Evolutionary conservation across 2,329 filamentous ascomycete species (phyloP), one percentile per base, ranked within the genome.

Genomic region (Aspergillus sclerotialis): DNA sequence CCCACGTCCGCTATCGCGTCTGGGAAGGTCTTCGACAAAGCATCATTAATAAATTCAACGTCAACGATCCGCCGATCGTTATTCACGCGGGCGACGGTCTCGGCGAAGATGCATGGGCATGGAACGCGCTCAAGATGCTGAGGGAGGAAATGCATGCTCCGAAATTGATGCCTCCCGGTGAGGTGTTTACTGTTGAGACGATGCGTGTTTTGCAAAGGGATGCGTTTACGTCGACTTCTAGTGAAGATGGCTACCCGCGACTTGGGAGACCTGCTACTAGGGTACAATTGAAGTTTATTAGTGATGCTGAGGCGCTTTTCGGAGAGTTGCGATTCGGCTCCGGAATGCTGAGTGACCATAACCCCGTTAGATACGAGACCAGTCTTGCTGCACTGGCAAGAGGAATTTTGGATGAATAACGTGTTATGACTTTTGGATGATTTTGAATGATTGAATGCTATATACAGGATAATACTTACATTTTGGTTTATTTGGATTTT

Each of bases 281-380:
- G 33, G 75, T 84, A 26, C 76, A 85, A 40, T 61, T 88, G 32
- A 80, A 76, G 52, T 84, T 85, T 40, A 71, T 89, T 9, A 65
- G 75, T 36, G 78, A 88, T 55, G 82, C 86, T 18, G 82, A 86
- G 52, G 69, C 69, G 14, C 65, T 76, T 34, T 88, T 88, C 55
- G 69, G 75, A 17, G 83, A 88, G 61, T 65, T 87, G 27, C 68
- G 73, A 28, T 87, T 89, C 53, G 80, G 78, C 4, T 75, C 78
- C 15, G 78, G 80, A 30, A 85, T 87, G 80, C 65, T 89, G 58
- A 70, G 76, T 39, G 84, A 89, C 54, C 84, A 89, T 53, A 85
- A 76, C 44, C 84, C 84, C 3, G 81, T 76, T 16, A 70, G 78
- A 44, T 89, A 89, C 52, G 84, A 88, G 58, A 73, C 76, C 39